A percentile compares a stretch with the other conserved stretches of the same genome.
Evolutionary conservation across 2,329 filamentous ascomycete genomes (phyloP).

Genomic region (Bipolaris bicolor): DNA sequence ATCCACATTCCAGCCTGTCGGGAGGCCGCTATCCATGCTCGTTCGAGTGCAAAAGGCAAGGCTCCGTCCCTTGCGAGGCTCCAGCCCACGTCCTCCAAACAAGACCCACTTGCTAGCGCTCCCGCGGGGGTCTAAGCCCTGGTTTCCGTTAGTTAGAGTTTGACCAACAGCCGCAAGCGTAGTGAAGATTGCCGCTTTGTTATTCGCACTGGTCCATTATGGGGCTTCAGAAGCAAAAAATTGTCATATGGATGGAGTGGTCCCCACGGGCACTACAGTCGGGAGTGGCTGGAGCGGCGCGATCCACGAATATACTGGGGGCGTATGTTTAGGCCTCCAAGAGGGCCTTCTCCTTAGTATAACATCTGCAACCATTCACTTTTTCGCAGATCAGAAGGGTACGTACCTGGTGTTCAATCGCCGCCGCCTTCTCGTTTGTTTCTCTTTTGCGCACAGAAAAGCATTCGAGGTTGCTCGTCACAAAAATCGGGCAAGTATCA

Average conservation of each 20-base stretch:
- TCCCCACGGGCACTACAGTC: slow-evolving; percentile 2
- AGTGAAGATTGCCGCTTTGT: slow-evolving; percentile 1
- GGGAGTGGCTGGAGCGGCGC: slow-evolving; percentile 12
- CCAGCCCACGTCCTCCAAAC: not conserved
- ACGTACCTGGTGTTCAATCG: not conserved
- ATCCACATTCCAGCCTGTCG: not conserved
- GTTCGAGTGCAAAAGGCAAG: not conserved
- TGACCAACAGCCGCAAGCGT: slow-evolving; percentile 6
- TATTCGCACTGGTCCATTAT: slow-evolving; percentile 5
- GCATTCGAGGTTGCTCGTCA: not conserved
- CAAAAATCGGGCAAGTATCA: not conserved
- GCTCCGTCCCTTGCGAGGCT: not conserved
- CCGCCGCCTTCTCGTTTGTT: not conserved
- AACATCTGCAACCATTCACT: not conserved
- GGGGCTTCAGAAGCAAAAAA: slow-evolving; percentile 12
- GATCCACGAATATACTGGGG: slow-evolving; percentile 7
- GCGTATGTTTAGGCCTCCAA: slow-evolving; percentile 1
- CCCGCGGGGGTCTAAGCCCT: slow-evolving; percentile 6
- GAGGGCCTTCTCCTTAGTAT: slow-evolving; percentile 1
- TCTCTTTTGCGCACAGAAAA: not conserved
- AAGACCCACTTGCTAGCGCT: slow-evolving; percentile 7
- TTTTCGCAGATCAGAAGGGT: slow-evolving; percentile 1
- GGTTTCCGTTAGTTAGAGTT: slow-evolving; percentile 2
- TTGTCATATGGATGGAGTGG: not conserved
- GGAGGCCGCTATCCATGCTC: not conserved